Base-by-base conservation (phyloP, 164 flowering plant species). In the Aristolochia fimbriata region DNA sequence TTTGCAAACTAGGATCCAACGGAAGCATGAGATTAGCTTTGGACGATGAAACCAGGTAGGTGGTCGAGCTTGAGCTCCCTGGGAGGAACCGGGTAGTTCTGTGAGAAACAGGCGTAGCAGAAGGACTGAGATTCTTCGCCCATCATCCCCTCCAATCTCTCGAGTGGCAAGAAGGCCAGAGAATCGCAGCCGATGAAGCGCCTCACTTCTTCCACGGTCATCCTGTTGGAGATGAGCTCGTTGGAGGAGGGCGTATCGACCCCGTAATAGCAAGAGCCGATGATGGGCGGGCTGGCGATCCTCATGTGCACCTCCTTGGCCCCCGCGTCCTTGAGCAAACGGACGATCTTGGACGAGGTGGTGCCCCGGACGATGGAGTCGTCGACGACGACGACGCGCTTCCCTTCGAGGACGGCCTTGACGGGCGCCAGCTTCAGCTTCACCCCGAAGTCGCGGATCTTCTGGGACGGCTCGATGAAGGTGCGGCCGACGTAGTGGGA, bases 251-350 rank as follows among this genome's bases (percentile, higher is more conserved):
- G 91, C 0, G 97, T 86, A 46, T 91, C 97, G 25, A 91, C 97
- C 15, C 97, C 96, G 68, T 91, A 91, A 58, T 84, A 91, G 57
- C 96, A 88, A 16, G 96, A 85, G 0, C 77, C 96, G 4, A 87
- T 83, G 11, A 92, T 89, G 0, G 96, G 96, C 1, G 98, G 98
- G 61, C 93, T 80, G 0, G 96, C 93, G 45, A 92, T 92, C 72
- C 98, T 85, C 96, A 89, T 89, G 58, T 89, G 96, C 51, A 92
- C 94, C 71, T 92, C 98, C 58, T 81, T 87, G 0, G 96, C 95
- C 0, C 98, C 98, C 2, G 96, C 84, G 53, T 89, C 96, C 73
- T 81, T 87, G 4, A 92, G 13, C 70, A 92, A 49, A 80, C 96
- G 74, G 37, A 92, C 96, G 69, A 92, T 92, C 65, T 87, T 89